Evolutionary conservation across 2,329 filamentous ascomycete species (phyloP).

Genomic region (Orbilia blumenaviensis): DNA sequence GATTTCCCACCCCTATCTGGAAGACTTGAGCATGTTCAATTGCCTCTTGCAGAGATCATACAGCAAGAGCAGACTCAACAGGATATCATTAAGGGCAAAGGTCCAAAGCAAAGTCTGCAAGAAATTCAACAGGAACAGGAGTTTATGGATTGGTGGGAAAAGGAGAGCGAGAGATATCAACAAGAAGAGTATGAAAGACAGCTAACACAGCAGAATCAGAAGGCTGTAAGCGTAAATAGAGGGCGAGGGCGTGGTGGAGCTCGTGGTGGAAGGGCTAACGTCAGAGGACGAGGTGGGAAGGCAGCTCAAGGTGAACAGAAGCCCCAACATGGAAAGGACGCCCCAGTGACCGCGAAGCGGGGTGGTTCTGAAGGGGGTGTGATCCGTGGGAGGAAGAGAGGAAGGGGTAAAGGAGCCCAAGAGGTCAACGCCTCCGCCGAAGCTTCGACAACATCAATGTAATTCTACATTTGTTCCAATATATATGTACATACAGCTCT

Average conservation of each 20-base stretch:
- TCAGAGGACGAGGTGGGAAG: constrained; percentile 15
- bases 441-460: constrained; percentile 2
- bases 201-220: constrained; percentile 23
- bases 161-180: constrained; percentile 72
- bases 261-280: constrained; percentile 20
- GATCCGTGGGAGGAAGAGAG: constrained; percentile 35
- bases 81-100: constrained; percentile 80
- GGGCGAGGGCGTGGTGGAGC: constrained; percentile 31
- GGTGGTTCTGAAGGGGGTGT: background rate
- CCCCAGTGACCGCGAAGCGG: background rate
- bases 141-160: constrained; percentile 96
- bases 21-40: constrained; percentile 62
- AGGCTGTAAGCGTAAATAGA: background rate
- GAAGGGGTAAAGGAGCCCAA: constrained; percentile 22
- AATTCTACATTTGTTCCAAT: constrained; percentile 18
- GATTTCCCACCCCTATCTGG: constrained; percentile 36
- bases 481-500: constrained; percentile 12
- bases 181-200: constrained; percentile 32
- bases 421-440: constrained; percentile 9
- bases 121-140: constrained; percentile 97
- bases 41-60: constrained; percentile 88
- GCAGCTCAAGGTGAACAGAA: background rate
- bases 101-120: constrained; percentile 85
- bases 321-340: background rate
- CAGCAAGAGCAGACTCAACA: constrained; percentile 86